Conservation (phyloP, 2,329 filamentous ascomycete genomes). For the Penicillium vulpinum region DNA sequence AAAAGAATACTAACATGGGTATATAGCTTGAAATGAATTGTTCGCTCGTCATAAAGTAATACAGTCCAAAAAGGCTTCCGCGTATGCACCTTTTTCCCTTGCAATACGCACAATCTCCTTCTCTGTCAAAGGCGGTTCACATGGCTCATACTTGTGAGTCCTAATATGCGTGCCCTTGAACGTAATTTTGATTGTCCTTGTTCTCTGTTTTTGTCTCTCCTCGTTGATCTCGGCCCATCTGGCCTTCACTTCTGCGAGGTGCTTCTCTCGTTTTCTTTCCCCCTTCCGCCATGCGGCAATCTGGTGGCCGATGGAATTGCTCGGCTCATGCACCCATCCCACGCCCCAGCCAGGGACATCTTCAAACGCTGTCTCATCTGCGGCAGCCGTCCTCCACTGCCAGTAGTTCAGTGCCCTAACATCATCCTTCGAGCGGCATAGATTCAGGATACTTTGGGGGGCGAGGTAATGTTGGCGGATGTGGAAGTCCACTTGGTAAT, state of each 20-base stretch:
- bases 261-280: slow-evolving; percentile 2
- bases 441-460: slow-evolving; percentile 22
- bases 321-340: slow-evolving; percentile 2
- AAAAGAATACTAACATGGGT: not conserved
- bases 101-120: not conserved
- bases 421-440: slow-evolving; percentile 34
- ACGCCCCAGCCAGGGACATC: not conserved
- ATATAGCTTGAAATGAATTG: not conserved
- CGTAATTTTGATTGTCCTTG: not conserved
- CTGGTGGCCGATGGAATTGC: slow-evolving; percentile 3
- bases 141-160: not conserved
- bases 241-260: slow-evolving; percentile 6
- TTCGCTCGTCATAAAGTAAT: not conserved
- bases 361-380: not conserved
- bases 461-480: slow-evolving; percentile 33
- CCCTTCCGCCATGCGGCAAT: not conserved
- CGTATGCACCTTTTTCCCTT: not conserved
- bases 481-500: slow-evolving; percentile 36
- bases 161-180: not conserved
- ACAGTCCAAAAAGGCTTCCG: not conserved
- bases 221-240: slow-evolving; percentile 21
- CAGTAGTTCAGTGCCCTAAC: slow-evolving; percentile 29
- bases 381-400: slow-evolving; percentile 22
- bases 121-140: not conserved
- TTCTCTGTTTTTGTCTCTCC: slow-evolving; percentile 17